Conservation (phyloP, 805 yeast species). For the Cyberlindnera misumaiensis region DNA sequence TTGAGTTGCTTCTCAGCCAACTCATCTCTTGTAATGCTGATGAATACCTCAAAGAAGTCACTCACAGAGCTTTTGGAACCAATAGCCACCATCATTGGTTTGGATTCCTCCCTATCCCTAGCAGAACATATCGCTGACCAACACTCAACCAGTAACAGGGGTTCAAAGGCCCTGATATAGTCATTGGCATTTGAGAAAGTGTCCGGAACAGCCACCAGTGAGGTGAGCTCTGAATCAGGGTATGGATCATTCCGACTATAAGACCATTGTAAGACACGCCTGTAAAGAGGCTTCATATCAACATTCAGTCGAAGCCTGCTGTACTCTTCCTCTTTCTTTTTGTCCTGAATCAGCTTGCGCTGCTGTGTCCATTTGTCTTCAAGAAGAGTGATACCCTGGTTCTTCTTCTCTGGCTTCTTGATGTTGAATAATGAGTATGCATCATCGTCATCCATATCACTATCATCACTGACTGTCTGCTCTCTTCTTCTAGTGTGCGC, state of each 20-base stretch:
- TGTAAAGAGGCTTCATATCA: constrained; percentile 69
- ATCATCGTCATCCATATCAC: constrained; percentile 33
- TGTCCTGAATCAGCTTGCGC: constrained; percentile 24
- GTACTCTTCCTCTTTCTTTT: constrained; percentile 58
- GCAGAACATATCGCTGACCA: constrained; percentile 87
- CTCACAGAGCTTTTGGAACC: constrained; percentile 83
- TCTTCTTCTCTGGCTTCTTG: constrained; percentile 24
- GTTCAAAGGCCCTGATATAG: constrained; percentile 66
- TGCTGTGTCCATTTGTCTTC: constrained; percentile 24
- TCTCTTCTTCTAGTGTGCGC: constrained; percentile 15
- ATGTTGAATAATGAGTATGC: constrained; percentile 21
- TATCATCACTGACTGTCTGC: constrained; percentile 11
- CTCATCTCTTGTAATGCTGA: constrained; percentile 51
- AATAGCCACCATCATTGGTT: constrained; percentile 58
- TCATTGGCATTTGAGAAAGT: constrained; percentile 52
- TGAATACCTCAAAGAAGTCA: constrained; percentile 81
- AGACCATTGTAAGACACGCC: constrained; percentile 68
- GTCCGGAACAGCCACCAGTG: constrained; percentile 38
- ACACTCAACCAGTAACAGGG: constrained; percentile 78
- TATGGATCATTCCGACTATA: constrained; percentile 48
- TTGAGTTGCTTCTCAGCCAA: constrained; percentile 47
- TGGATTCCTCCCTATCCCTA: constrained; percentile 46
- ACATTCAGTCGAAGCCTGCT: constrained; percentile 78
- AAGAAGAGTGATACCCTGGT: constrained; percentile 28
- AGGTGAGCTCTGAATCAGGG: constrained; percentile 46